Conservation (phyloP, 768 basidiomycete species). For the Coprinopsis marcescibilis region DNA sequence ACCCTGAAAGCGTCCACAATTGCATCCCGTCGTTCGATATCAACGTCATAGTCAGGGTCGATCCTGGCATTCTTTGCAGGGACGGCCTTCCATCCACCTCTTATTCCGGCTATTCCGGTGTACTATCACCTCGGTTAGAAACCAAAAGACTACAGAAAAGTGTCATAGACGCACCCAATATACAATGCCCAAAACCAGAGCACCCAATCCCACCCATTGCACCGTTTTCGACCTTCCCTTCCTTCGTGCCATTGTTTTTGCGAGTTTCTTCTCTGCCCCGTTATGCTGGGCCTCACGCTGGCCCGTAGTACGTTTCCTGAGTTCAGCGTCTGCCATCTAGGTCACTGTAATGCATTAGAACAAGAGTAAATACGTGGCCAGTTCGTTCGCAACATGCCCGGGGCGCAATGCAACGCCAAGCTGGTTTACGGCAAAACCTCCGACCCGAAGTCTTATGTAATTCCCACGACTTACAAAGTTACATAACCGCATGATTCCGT, state of each 20-base stretch:
- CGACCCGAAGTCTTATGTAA: no score
- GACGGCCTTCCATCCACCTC: neutral
- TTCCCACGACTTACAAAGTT: no score
- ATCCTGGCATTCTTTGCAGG: constrained; percentile 2
- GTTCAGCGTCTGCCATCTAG: neutral
- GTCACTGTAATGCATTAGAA: no score
- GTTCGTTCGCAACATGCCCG: no score
- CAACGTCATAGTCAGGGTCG: constrained; percentile 29
- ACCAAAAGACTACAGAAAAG: neutral
- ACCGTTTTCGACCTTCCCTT: neutral
- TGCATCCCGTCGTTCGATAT: constrained; percentile 59
- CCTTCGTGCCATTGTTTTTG: neutral
- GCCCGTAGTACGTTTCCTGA: neutral
- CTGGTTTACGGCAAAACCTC: no score
- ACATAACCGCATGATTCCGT: no score
- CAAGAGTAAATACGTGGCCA: no score
- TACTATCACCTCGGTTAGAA: neutral
- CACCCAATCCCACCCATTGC: neutral
- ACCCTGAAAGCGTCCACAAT: constrained; percentile 80
- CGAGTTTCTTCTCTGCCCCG: neutral
- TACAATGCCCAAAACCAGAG: neutral
- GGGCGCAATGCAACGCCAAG: no score
- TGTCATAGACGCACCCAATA: neutral
- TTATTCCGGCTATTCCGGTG: neutral
- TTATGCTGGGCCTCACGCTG: neutral